Percentiles rank a stretch among this genome's conserved stretches.
Evolutionary conservation across 1,284 basidiomycete genomes (phyloP).

Genomic region (Cryptococcus sp.): DNA sequence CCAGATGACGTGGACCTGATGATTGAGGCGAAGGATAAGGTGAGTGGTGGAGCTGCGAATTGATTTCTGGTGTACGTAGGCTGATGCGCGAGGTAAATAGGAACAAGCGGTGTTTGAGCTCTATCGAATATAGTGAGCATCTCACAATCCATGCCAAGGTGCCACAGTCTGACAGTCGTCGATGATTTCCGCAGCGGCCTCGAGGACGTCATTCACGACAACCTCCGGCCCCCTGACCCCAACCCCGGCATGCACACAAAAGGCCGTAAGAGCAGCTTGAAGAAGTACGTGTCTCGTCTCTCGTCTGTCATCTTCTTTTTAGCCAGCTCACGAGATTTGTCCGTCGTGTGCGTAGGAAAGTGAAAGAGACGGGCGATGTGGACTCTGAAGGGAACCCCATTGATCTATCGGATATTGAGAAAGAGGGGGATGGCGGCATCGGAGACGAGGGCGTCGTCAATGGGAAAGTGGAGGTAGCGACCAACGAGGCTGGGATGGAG

Average conservation of each 20-base stretch:
- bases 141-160: no score
- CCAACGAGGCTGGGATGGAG: constrained; percentile 36
- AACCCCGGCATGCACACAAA: constrained; percentile 41
- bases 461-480: constrained; percentile 40
- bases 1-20: constrained; percentile 80
- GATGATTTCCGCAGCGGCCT: constrained; percentile 52
- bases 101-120: constrained; percentile 89
- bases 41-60: neutral
- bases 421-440: constrained; percentile 44
- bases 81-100: constrained; percentile 66
- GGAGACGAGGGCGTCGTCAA: constrained; percentile 38
- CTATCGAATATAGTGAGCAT: constrained; percentile 67
- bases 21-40: constrained; percentile 65
- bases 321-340: no score
- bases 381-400: constrained; percentile 54
- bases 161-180: no score
- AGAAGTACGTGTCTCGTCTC: constrained; percentile 25
- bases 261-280: constrained; percentile 39
- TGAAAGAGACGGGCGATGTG: constrained; percentile 53
- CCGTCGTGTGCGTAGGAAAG: constrained; percentile 21
- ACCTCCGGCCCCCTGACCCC: constrained; percentile 59
- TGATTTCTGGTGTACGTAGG: neutral
- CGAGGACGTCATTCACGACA: constrained; percentile 64
- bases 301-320: no score
- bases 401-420: constrained; percentile 45